Conservation (phyloP, 345 rosid genomes). For the Salix suchowensis region DNA sequence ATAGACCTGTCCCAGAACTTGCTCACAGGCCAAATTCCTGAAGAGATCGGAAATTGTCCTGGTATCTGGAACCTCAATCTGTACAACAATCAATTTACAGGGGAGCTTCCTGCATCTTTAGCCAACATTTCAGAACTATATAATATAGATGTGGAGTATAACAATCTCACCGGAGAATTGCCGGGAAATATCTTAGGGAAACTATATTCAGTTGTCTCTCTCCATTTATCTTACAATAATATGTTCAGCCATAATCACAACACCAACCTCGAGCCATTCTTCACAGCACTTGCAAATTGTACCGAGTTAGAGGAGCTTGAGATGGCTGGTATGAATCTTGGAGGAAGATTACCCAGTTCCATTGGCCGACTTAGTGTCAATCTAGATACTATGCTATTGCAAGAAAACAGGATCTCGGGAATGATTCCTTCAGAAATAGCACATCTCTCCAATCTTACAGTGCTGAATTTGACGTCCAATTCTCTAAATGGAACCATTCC, state of each 20-base stretch:
- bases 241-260: constrained; percentile 41
- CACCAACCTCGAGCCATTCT: constrained; percentile 45
- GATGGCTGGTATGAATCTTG: constrained; percentile 47
- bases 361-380: constrained; percentile 24
- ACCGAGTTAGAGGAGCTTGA: constrained; percentile 38
- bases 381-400: constrained; percentile 19
- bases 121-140: constrained; percentile 29
- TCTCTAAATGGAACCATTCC: constrained; percentile 37
- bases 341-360: constrained; percentile 45
- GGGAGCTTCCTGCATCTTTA: constrained; percentile 37
- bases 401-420: constrained; percentile 44
- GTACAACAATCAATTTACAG: constrained; percentile 40
- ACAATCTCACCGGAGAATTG: constrained; percentile 38
- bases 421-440: constrained; percentile 37
- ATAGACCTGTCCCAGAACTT: constrained; percentile 42
- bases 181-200: constrained; percentile 36
- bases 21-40: constrained; percentile 41
- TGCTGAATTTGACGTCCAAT: constrained; percentile 40
- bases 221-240: constrained; percentile 45
- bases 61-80: constrained; percentile 27
- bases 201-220: constrained; percentile 13
- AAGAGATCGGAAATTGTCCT: constrained; percentile 43
- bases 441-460: constrained; percentile 26
- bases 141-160: constrained; percentile 39
- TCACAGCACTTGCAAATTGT: constrained; percentile 38